A percentile compares a stretch with the other conserved stretches of the same genome.
Evolutionary conservation across 176 grass and related monocot genomes (phyloP).

Genomic region (Hordeum marinum): DNA sequence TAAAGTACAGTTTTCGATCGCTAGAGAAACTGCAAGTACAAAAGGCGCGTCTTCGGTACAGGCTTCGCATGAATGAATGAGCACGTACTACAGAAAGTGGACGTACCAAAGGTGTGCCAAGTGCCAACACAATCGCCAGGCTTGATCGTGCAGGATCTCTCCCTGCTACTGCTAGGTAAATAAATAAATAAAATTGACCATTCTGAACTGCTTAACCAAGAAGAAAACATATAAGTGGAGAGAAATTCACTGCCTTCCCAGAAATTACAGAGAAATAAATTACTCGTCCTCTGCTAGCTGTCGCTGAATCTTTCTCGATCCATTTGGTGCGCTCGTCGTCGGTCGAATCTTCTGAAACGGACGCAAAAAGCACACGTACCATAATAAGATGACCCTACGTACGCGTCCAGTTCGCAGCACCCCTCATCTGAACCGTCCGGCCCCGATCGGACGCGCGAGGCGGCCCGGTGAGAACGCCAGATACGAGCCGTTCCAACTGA

Average conservation of each 20-base stretch:
- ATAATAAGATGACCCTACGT: background rate
- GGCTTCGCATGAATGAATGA: too few relatives aligned
- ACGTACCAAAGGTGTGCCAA: too few relatives aligned
- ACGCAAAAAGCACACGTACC: background rate
- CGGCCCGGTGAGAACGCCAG: background rate
- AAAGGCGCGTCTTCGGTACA: background rate
- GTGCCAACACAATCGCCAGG: too few relatives aligned
- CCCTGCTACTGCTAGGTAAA: too few relatives aligned
- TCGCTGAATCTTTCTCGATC: background rate
- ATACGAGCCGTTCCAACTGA: background rate
- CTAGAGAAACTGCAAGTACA: background rate
- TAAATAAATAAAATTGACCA: too few relatives aligned
- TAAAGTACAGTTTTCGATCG: too few relatives aligned
- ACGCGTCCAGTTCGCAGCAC: background rate
- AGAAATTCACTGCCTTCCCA: too few relatives aligned
- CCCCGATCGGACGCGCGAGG: background rate
- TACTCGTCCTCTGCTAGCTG: background rate
- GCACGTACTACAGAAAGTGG: too few relatives aligned
- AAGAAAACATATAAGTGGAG: too few relatives aligned
- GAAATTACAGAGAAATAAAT: too few relatives aligned
- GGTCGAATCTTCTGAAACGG: constrained; percentile 21
- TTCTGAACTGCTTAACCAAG: too few relatives aligned
- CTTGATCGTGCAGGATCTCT: too few relatives aligned
- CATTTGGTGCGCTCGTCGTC: background rate
- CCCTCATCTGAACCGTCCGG: background rate